Evolutionary conservation across 2,329 filamentous ascomycete genomes (phyloP), one percentile per base, ranked within the genome.

Genomic region (Gaeumannomyces tritici): DNA sequence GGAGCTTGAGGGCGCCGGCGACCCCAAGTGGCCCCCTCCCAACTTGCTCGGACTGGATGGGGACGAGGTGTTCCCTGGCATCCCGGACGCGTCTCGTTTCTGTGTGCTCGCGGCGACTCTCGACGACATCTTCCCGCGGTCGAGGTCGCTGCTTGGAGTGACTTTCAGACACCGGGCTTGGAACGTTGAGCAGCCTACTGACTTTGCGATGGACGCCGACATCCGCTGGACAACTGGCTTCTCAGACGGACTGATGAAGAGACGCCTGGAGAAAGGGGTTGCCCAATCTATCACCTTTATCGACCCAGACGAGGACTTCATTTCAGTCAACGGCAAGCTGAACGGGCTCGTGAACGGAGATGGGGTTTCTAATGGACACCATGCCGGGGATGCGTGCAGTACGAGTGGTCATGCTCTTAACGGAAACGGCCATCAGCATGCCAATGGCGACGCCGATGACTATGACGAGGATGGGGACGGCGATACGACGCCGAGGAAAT

Each of bases 11-110:
- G 79, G 82, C 11, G 77, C 77, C 7, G 77, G 77, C 57, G 76
- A 78, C 62, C 72, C 73, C 13, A 73, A 73, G 51, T 86, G 83
- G 83, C 83, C 83, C 4, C 83, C 83, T 0, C 69, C 79, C 18
- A 76, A 79, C 28, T 66, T 79, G 9, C 62, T 76, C 6, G 66
- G 69, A 29, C 63, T 67, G 31, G 67, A 71, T 56, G 65, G 66
- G 29, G 67, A 67, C 56, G 69, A 73, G 12, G 60, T 68, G 5
- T 69, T 69, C 31, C 64, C 66, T 11, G 66, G 62, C 58, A 66
- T 67, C 18, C 66, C 69, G 15, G 69, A 69, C 28, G 67, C 71
- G 21, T 62, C 67, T 18, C 67, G 67, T 33, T 65, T 70, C 60
- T 79, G 77, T 74, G 70, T 77, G 12, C 67, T 82, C 62, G 73